Percentiles rank a stretch among this genome's conserved stretches.
phyloP scores from a whole-genome alignment of 306 rosid genomes.

The Coriaria nepalensis region DNA sequence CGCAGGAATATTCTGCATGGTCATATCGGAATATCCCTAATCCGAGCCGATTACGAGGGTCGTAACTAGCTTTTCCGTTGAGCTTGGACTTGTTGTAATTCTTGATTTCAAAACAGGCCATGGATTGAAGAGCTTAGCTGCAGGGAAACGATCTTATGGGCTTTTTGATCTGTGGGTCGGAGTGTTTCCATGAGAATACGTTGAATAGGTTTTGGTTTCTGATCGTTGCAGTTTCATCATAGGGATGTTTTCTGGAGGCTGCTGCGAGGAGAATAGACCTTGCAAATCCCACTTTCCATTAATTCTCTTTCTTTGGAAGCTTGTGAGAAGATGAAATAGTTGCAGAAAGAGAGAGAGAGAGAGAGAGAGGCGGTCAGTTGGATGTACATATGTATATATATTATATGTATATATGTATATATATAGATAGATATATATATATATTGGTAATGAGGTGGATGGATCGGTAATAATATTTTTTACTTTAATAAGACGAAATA shows the following conservation, averaged over 20 bases:
- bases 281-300: conserved; percentile 81
- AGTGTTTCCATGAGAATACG: conserved; percentile 33
- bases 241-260: conserved; percentile 11
- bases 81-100: no score
- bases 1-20: no score
- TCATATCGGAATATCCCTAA: no score
- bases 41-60: no score
- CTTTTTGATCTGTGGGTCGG: conserved; percentile 1
- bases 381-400: conserved; percentile 20
- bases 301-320: conserved; percentile 87
- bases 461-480: no score
- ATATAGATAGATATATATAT: no score
- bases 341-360: conserved; percentile 19
- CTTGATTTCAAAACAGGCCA: no score
- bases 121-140: no score
- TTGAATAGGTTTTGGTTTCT: conserved; percentile 26
- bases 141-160: conserved; percentile 1
- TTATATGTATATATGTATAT: no score
- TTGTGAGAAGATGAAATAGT: conserved; percentile 58
- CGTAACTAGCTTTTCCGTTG: no score
- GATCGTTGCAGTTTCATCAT: conserved; percentile 14
- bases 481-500: no score
- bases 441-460: no score
- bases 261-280: conserved; percentile 25
- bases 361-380: conserved; percentile 46